Evolutionary conservation across 2,329 filamentous ascomycete genomes (phyloP).

Genomic region (Exophiala mesophila): DNA sequence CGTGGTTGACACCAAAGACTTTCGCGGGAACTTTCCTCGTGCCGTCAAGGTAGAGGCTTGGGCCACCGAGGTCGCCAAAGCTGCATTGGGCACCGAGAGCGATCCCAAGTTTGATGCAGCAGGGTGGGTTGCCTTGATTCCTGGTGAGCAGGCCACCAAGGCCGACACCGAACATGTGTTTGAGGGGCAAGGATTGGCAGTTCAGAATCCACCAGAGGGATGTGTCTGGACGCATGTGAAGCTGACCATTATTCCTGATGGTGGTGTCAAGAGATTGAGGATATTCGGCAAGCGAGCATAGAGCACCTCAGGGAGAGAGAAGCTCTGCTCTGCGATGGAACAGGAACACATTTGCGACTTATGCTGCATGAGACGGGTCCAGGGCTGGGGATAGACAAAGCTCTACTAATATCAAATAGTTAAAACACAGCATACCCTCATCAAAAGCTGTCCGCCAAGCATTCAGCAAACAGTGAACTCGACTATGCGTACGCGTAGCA

Average conservation of each 20-base stretch:
- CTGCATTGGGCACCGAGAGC: constrained; percentile 23
- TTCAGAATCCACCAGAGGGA: constrained; percentile 64
- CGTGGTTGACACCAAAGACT: constrained; percentile 43
- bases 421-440: too few relatives aligned
- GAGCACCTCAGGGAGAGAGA: too few relatives aligned
- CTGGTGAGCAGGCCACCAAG: constrained; percentile 34
- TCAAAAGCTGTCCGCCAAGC: too few relatives aligned
- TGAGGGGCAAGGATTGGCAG: constrained; percentile 33
- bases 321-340: too few relatives aligned
- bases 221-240: constrained; percentile 74
- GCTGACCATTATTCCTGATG: constrained; percentile 88
- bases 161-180: constrained; percentile 40
- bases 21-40: constrained; percentile 42
- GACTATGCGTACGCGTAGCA: too few relatives aligned
- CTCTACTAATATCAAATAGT: too few relatives aligned
- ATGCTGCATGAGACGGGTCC: too few relatives aligned
- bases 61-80: constrained; percentile 21
- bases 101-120: constrained; percentile 33
- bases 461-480: too few relatives aligned
- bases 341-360: too few relatives aligned
- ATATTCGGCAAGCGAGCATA: constrained; percentile 61
- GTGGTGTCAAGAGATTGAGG: constrained; percentile 82
- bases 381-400: too few relatives aligned
- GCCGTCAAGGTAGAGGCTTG: constrained; percentile 38
- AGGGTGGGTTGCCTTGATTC: constrained; percentile 36